A percentile compares a stretch with the other conserved stretches of the same genome.
Conservation (phyloP, 495 filamentous ascomycete species). For the Podospora sp. region DNA sequence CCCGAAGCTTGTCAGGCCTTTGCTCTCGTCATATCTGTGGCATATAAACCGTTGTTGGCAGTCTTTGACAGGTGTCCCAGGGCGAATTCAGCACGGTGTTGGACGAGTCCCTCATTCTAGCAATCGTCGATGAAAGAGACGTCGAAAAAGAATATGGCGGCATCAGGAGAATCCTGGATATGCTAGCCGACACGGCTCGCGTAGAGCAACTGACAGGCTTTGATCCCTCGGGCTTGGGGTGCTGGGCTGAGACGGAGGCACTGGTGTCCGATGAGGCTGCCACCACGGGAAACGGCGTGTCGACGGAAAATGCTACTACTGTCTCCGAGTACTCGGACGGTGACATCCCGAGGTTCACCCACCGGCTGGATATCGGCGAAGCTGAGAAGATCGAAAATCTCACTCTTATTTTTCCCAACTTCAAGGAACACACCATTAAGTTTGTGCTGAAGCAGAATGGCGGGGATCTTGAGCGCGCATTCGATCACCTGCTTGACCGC, state of each 20-base stretch:
- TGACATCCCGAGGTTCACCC: slow-evolving; percentile 37
- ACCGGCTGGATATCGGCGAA: slow-evolving; percentile 49
- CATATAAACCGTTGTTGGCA: not conserved
- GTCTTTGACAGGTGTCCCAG: slow-evolving; percentile 21
- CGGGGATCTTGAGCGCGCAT: slow-evolving; percentile 64
- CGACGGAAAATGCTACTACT: slow-evolving; percentile 32
- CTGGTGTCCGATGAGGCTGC: slow-evolving; percentile 22
- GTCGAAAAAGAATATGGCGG: slow-evolving; percentile 68
- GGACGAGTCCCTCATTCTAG: slow-evolving; percentile 36
- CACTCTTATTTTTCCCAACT: slow-evolving; percentile 67
- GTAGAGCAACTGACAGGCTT: slow-evolving; percentile 71
- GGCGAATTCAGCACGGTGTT: slow-evolving; percentile 33
- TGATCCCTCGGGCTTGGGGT: slow-evolving; percentile 72
- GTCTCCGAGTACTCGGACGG: slow-evolving; percentile 29
- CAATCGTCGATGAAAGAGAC: slow-evolving; percentile 50
- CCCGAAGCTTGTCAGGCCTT: too few relatives aligned
- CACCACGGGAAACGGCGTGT: slow-evolving; percentile 22
- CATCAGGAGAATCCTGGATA: slow-evolving; percentile 59
- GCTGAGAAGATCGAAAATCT: slow-evolving; percentile 61
- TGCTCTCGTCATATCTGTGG: not conserved
- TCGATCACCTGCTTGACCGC: slow-evolving; percentile 80
- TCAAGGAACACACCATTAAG: slow-evolving; percentile 64
- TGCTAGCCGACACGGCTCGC: slow-evolving; percentile 60
- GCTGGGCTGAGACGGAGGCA: slow-evolving; percentile 21
- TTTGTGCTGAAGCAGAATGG: slow-evolving; percentile 65